Evolutionary conservation across 2,329 filamentous ascomycete genomes (phyloP).

Genomic region (Setomelanomma holmii): DNA sequence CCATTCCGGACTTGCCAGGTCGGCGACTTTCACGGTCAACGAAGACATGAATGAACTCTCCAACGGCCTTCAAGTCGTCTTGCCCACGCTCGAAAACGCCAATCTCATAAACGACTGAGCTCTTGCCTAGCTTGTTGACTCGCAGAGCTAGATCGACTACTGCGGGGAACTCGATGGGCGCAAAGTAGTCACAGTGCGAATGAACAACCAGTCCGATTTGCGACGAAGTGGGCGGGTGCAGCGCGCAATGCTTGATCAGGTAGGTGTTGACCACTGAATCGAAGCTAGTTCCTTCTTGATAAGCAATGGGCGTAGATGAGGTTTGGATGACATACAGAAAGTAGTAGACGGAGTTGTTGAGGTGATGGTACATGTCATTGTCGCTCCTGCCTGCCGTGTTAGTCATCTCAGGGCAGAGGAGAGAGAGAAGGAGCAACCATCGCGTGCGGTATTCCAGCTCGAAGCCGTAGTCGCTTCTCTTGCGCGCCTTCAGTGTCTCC

Average conservation of each 20-base stretch:
- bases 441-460: slow-evolving; percentile 82
- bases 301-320: not conserved
- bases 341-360: slow-evolving; percentile 91
- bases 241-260: slow-evolving; percentile 77
- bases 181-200: slow-evolving; percentile 85
- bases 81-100: slow-evolving; percentile 80
- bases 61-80: slow-evolving; percentile 80
- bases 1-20: slow-evolving; percentile 72
- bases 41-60: slow-evolving; percentile 87
- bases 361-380: slow-evolving; percentile 93
- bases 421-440: slow-evolving; percentile 66
- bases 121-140: slow-evolving; percentile 82
- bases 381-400: slow-evolving; percentile 66
- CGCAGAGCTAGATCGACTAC: slow-evolving; percentile 81
- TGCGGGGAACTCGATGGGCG: slow-evolving; percentile 80
- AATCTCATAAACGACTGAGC: slow-evolving; percentile 89
- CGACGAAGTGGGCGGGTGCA: slow-evolving; percentile 72
- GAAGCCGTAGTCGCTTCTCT: slow-evolving; percentile 77
- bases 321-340: slow-evolving; percentile 64
- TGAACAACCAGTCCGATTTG: slow-evolving; percentile 87
- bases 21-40: slow-evolving; percentile 76
- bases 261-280: slow-evolving; percentile 92
- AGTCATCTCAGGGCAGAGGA: slow-evolving; percentile 4
- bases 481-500: slow-evolving; percentile 62
- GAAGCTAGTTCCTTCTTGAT: slow-evolving; percentile 56